Conservation (phyloP, 148 eudicot species). For the Nyssa sinensis region DNA sequence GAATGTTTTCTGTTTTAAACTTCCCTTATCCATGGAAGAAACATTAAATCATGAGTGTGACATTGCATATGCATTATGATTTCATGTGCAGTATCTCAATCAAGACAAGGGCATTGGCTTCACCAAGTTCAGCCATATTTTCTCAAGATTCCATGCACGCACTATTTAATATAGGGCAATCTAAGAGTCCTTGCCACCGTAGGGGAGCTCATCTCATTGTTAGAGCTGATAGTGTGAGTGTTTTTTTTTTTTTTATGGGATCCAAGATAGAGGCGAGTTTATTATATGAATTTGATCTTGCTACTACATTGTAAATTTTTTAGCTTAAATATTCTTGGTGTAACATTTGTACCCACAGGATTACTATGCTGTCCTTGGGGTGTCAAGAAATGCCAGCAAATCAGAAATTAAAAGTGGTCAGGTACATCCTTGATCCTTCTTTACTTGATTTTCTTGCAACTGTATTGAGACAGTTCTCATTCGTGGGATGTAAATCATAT, state of each 20-base stretch:
- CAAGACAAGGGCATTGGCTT: constrained; percentile 55
- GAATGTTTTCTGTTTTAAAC: neutral
- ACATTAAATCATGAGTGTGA: too few species aligned
- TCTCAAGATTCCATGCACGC: constrained; percentile 45
- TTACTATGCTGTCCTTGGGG: constrained; percentile 83
- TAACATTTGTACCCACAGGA: constrained; percentile 48
- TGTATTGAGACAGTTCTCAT: neutral
- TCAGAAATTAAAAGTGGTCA: constrained; percentile 90
- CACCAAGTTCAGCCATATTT: constrained; percentile 55
- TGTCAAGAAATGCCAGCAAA: constrained; percentile 80
- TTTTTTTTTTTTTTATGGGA: too few species aligned
- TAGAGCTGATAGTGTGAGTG: constrained; percentile 78
- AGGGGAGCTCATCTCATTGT: constrained; percentile 69
- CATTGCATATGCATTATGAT: constrained; percentile 23
- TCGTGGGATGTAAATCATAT: constrained; percentile 1
- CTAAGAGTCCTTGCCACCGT: constrained; percentile 33
- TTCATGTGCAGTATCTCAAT: constrained; percentile 55
- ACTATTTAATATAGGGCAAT: constrained; percentile 39
- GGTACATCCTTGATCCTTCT: constrained; percentile 23
- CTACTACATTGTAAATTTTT: neutral
- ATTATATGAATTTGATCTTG: constrained; percentile 8
- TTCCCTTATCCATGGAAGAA: constrained; percentile 1
- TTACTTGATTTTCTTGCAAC: neutral
- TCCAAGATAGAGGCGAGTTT: too few species aligned
- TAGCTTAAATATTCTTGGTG: neutral